Percentiles rank a stretch among this genome's conserved stretches.
Conservation (phyloP, 768 basidiomycete genomes). For the Tulasnella sp. region DNA sequence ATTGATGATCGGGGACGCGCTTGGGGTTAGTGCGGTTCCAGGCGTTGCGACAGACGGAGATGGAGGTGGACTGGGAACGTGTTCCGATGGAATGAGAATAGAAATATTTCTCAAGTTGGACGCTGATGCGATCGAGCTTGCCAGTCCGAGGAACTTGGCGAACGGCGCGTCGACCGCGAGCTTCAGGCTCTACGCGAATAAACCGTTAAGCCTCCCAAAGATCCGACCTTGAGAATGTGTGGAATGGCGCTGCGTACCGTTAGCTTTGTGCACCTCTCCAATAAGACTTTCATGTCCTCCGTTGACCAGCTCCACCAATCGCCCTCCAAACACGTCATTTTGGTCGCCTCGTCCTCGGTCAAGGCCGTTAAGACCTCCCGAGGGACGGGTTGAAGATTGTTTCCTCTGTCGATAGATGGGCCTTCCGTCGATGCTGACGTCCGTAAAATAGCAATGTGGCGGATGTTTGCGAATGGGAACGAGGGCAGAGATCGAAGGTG, state of each 20-base stretch:
- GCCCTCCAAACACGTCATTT: slow-evolving; percentile 44
- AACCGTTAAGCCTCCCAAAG: no score
- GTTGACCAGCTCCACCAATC: slow-evolving; percentile 49
- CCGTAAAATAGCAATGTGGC: slow-evolving; percentile 43
- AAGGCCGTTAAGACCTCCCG: slow-evolving; percentile 43
- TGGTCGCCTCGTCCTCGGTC: slow-evolving; percentile 38
- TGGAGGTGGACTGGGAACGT: slow-evolving; percentile 45
- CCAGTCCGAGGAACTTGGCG: slow-evolving; percentile 45
- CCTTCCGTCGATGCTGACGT: slow-evolving; percentile 38
- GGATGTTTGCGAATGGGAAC: slow-evolving; percentile 42
- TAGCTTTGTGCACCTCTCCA: slow-evolving; percentile 46
- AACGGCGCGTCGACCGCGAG: slow-evolving; percentile 48
- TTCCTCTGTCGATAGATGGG: slow-evolving; percentile 40
- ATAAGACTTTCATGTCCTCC: slow-evolving; percentile 44
- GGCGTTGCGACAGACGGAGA: slow-evolving; percentile 39
- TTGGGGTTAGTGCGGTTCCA: slow-evolving; percentile 43
- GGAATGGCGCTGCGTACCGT: slow-evolving; percentile 38
- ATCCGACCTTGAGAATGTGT: no score
- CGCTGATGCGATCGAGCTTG: slow-evolving; percentile 44
- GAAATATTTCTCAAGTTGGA: slow-evolving; percentile 43
- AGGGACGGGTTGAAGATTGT: slow-evolving; percentile 46
- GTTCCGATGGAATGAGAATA: slow-evolving; percentile 43
- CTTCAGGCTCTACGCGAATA: slow-evolving; percentile 40
- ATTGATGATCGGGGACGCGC: slow-evolving; percentile 41
- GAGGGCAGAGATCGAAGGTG: slow-evolving; percentile 46